Base-by-base conservation (phyloP, 768 basidiomycete species). In the Glaciozyma martinii region DNA sequence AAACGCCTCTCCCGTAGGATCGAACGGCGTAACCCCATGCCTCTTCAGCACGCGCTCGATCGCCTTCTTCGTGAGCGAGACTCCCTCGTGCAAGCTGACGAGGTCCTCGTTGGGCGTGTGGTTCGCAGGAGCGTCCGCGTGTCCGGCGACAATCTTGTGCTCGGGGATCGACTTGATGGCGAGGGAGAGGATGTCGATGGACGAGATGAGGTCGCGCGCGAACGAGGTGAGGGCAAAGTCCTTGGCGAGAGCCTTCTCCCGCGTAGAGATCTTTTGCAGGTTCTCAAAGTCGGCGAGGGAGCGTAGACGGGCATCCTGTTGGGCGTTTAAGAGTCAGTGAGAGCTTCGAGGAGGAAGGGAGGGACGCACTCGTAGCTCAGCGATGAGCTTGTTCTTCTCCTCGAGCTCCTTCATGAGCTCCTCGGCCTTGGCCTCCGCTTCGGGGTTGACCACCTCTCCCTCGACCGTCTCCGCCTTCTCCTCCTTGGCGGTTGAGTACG, bases 231-330 rank as follows among this genome's bases (percentile, higher is more conserved):
- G 93, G 64, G 92, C 93, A 78, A 87, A 97, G 77, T 95, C 90
- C 64, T 86, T 85, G 40, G 90, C 88, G 76, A 92, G 89, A 74
- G 88, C 85, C 80, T 88, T 90, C 79, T 98, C 95, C 66, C 88
- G 83, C 33, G 86, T 86, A 60, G 91, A 83, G 73, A 92, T 90
- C 61, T 92, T 88, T 75, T 93, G 91, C 52, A 95, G 81, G 77
- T 98, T 99, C 52, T 94, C 79, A 78, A 91, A 92, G 79, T 99
- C 95, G 72, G 95, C 95, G 75, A 92, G 87, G 63, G 89, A 81
- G 76, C 97, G 95, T 55, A 88, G 86, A 72, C 95, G 81, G 68
- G 91, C 89, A 75, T 85, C 82, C 94, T 95, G 76, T 25, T n/a
- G 46, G 13, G 60, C 50, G 30, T 30, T 30, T 25, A 27, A 43